Conservation (phyloP, 2,329 filamentous ascomycete species). For the Orbilia quercus region DNA sequence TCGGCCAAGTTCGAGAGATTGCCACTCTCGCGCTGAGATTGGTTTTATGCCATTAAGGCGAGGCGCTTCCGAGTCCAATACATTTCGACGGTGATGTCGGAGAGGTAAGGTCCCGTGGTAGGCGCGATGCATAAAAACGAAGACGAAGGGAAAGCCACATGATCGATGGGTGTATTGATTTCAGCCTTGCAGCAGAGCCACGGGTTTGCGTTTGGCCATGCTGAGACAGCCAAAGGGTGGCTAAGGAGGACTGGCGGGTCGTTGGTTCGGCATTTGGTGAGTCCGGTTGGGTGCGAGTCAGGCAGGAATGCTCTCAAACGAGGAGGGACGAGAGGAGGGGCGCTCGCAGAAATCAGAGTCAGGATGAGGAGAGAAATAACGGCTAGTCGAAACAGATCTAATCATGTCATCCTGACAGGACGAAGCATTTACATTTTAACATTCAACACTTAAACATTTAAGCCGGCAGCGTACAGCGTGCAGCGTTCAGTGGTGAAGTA, state of each 20-base stretch:
- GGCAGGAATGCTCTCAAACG: constrained; percentile 1
- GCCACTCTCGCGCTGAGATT: no score
- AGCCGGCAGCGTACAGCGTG: no score
- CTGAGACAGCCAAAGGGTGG: background rate
- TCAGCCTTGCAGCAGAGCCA: background rate
- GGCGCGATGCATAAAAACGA: constrained; percentile 22
- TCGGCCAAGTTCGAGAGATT: no score
- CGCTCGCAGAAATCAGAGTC: constrained; percentile 11
- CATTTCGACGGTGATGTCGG: constrained; percentile 22
- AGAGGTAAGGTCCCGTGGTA: constrained; percentile 31
- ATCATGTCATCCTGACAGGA: constrained; percentile 29
- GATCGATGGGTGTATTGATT: constrained; percentile 7
- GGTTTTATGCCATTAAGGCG: no score
- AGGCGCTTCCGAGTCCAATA: no score
- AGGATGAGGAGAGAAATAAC: constrained; percentile 14
- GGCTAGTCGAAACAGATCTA: constrained; percentile 32
- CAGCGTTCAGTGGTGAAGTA: no score
- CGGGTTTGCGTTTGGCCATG: constrained; percentile 9
- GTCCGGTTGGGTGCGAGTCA: background rate
- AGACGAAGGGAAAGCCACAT: constrained; percentile 25
- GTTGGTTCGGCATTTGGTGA: background rate
- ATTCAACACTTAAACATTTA: constrained; percentile 10
- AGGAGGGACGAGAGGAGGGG: constrained; percentile 17
- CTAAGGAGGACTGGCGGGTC: no score
- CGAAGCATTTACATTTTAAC: no score